Evolutionary conservation across 2,329 filamentous ascomycete species (phyloP), one percentile per base, ranked within the genome.

Genomic region (Fusarium avenaceum): DNA sequence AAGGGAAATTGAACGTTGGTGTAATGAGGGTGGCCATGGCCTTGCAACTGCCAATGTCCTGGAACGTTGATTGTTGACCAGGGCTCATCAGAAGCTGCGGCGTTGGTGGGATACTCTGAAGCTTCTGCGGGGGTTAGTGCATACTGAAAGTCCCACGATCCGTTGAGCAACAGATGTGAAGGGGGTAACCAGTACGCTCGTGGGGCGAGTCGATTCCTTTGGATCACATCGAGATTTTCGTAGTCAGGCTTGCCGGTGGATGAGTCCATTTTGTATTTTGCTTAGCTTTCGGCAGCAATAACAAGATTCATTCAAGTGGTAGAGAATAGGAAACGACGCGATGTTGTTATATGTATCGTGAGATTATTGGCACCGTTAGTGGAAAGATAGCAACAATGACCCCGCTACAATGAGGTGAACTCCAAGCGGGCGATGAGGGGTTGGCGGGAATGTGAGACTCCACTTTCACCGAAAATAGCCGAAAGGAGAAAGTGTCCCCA

Each of bases 391-490:
- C 24, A 24, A 24, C 7, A 24, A 24, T 35, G n/a, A 11, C 20
- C 22, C 20, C 56, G 28, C 19, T 35, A 26, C 8, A 3, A 4
- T 10, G 9, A 19, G 30, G 28, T 39, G 56, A 32, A 20, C 19
- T 51, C 4, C n/a, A 19, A 19, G 50, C 30, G 28, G 30, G 30
- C 22, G 47, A 35, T 32, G 58, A 62, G 43, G 44, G 42, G 46
- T 30, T 10, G 58, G 54, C 35, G 54, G 22, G 33, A 26, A 10
- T 30, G 30, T 11, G 6, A 39, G 32, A 1, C 51, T 26, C 58
- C 58, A 15, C 58, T 62, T 62, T 62, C 22, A 32, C 58, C 58
- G 58, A 53, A 32, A 45, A 61, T 45, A 15, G 19, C 58, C 58
- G 56, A 22, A 7, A 32, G 49, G 49, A 28, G 49, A n/a, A 45